phyloP scores from a whole-genome alignment of 345 rosid genomes.

The Euclidium syriacum region DNA sequence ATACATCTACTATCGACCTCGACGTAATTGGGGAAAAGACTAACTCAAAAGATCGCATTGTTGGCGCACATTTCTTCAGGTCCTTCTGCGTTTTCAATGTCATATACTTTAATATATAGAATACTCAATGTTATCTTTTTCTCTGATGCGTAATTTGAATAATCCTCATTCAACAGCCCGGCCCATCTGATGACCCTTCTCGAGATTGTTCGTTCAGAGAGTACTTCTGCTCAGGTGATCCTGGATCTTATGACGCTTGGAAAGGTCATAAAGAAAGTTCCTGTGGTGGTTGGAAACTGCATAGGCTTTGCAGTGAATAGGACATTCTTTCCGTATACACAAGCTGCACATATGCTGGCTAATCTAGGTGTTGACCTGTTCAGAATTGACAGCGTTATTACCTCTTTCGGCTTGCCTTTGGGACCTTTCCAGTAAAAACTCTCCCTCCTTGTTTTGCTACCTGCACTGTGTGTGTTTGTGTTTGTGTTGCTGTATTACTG shows the following conservation, averaged over 20 bases:
- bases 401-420: conserved; percentile 81
- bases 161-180: conserved; percentile 31
- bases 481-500: conserved; percentile 12
- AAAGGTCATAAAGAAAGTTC: conserved; percentile 80
- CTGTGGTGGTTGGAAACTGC: conserved; percentile 95
- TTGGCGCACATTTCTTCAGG: conserved; percentile 99
- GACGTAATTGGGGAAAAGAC: conserved; percentile 72
- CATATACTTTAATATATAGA: neutral
- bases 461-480: neutral
- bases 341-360: conserved; percentile 64
- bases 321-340: conserved; percentile 79
- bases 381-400: conserved; percentile 75
- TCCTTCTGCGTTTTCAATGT: conserved; percentile 16
- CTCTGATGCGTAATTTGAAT: neutral
- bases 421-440: conserved; percentile 89
- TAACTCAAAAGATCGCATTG: conserved; percentile 68
- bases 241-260: conserved; percentile 90
- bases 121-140: neutral
- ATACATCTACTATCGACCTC: conserved; percentile 86
- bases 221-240: conserved; percentile 80
- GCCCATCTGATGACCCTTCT: conserved; percentile 96
- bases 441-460: conserved; percentile 20
- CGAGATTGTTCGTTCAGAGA: conserved; percentile 83
- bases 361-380: conserved; percentile 84
- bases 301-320: conserved; percentile 94